These are phyloP conservation scores for Phytopythium sindhum DNA, from an alignment of 352 stramenopile species.

Conservation along the genomic window DNA sequence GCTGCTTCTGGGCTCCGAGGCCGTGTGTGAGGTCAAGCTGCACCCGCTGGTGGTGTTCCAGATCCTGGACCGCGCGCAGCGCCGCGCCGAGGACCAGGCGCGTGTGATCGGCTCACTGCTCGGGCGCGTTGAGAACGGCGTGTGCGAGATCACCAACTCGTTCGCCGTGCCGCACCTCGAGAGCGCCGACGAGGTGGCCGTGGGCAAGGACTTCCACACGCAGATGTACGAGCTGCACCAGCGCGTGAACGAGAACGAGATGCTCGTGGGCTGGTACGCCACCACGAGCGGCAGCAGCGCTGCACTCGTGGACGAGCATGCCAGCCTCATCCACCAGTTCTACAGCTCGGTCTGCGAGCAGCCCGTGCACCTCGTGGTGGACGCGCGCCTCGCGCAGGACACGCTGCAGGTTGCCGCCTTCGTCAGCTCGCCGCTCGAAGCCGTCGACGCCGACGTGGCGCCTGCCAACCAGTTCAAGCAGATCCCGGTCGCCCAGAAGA, in stretches of 20 bases:
- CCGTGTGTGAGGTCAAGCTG: slow-evolving; percentile 80
- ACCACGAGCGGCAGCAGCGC: slow-evolving; percentile 23
- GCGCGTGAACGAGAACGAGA: slow-evolving; percentile 92
- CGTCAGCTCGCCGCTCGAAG: slow-evolving; percentile 84
- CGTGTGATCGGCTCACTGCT: slow-evolving; percentile 98
- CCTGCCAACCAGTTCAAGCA: slow-evolving; percentile 94
- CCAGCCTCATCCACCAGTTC: slow-evolving; percentile 98
- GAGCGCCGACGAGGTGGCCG: slow-evolving; percentile 94
- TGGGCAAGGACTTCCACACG: slow-evolving; percentile 98
- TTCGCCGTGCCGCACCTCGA: slow-evolving; percentile 97
- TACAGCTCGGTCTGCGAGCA: slow-evolving; percentile 93
- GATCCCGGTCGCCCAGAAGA: slow-evolving; percentile 90
- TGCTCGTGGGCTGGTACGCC: slow-evolving; percentile 97
- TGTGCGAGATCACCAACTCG: slow-evolving; percentile 92
- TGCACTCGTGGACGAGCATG: slow-evolving; percentile 91
- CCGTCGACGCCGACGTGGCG: slow-evolving; percentile 72
- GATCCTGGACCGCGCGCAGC: slow-evolving; percentile 95
- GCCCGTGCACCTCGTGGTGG: slow-evolving; percentile 94
- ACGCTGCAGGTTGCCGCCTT: slow-evolving; percentile 91
- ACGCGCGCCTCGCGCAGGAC: slow-evolving; percentile 85
- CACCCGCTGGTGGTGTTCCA: slow-evolving; percentile 97
- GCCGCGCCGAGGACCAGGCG: slow-evolving; percentile 90
- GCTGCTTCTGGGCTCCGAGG: slow-evolving; percentile 75
- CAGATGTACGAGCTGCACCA: slow-evolving; percentile 96
- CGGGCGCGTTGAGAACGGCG: slow-evolving; percentile 82